Percentiles rank a stretch among this genome's conserved stretches.
phyloP scores from a whole-genome alignment of 768 basidiomycete species.

The Pleurotus salmoneostramineus region DNA sequence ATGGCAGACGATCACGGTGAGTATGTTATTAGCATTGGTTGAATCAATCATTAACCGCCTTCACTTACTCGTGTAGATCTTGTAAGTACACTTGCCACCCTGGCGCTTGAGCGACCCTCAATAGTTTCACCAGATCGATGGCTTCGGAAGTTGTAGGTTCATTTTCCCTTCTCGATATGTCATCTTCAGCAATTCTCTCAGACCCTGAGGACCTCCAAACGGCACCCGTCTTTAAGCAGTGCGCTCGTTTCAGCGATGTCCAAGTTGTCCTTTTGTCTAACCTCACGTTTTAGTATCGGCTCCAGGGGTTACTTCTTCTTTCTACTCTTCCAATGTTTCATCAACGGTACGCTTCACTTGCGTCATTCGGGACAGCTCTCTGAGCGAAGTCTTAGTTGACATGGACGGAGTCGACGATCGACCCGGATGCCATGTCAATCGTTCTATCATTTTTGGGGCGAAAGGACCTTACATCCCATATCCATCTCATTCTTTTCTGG shows the following conservation, averaged over 20 bases:
- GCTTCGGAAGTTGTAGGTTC: slow-evolving; percentile 75
- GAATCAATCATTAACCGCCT: not conserved
- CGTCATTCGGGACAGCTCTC: slow-evolving; percentile 14
- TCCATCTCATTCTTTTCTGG: slow-evolving; percentile 79
- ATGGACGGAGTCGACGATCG: slow-evolving; percentile 70
- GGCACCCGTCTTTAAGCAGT: slow-evolving; percentile 72
- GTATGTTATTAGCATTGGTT: slow-evolving; percentile 17
- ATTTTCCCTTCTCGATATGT: not conserved
- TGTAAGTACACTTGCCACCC: slow-evolving; percentile 16
- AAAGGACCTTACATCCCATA: slow-evolving; percentile 74
- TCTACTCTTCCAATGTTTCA: slow-evolving; percentile 91
- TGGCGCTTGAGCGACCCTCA: not conserved
- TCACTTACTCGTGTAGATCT: slow-evolving; percentile 12
- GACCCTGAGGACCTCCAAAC: slow-evolving; percentile 80
- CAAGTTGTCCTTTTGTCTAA: slow-evolving; percentile 2
- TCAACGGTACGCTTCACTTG: slow-evolving; percentile 50
- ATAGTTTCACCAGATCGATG: slow-evolving; percentile 56
- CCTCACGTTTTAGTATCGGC: slow-evolving; percentile 56
- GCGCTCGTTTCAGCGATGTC: slow-evolving; percentile 15
- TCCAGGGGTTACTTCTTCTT: slow-evolving; percentile 87
- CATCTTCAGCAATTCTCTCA: slow-evolving; percentile 19
- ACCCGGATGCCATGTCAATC: slow-evolving; percentile 59
- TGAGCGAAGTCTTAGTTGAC: slow-evolving; percentile 37
- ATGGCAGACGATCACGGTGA: slow-evolving; percentile 88
- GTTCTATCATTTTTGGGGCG: slow-evolving; percentile 71